A percentile compares a stretch with the other conserved stretches of the same genome.
Evolutionary conservation across 139 green algal genomes (phyloP).

Genomic region (Chlamydomonas sphaeroides): DNA sequence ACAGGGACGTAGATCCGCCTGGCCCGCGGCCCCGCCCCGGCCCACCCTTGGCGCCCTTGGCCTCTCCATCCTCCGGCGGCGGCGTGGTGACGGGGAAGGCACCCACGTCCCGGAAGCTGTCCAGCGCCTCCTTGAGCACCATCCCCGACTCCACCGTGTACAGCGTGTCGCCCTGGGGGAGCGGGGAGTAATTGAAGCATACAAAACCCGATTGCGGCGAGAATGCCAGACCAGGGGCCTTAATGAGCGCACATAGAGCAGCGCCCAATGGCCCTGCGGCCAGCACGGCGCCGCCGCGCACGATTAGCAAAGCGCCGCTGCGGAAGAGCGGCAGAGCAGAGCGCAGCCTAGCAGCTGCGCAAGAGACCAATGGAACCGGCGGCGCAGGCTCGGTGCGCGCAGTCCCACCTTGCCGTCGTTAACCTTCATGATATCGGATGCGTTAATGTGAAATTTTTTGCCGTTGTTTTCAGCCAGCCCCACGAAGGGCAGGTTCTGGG

Average conservation of each 20-base stretch:
- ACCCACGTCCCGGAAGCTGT: conserved; percentile 45
- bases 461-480: conserved; percentile 30
- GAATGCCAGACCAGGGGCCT: too few relatives aligned
- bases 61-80: neutral
- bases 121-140: conserved; percentile 48
- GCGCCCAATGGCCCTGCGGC: too few relatives aligned
- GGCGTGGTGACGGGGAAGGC: conserved; percentile 54
- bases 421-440: conserved; percentile 36
- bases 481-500: conserved; percentile 36
- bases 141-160: conserved; percentile 34
- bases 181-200: neutral
- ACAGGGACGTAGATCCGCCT: too few relatives aligned
- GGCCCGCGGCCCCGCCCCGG: too few relatives aligned
- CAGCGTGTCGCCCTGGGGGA: conserved; percentile 36
- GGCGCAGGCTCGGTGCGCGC: too few relatives aligned
- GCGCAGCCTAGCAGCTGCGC: too few relatives aligned
- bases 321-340: too few relatives aligned
- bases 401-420: conserved; percentile 29
- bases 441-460: conserved; percentile 41
- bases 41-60: too few relatives aligned
- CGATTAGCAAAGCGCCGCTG: neutral
- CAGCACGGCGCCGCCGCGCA: neutral
- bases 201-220: too few relatives aligned
- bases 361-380: too few relatives aligned
- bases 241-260: too few relatives aligned